A percentile compares a stretch with the other conserved stretches of the same genome.
Conservation (phyloP, 2,329 filamentous ascomycete species). For the Salinomyces thailandicus region DNA sequence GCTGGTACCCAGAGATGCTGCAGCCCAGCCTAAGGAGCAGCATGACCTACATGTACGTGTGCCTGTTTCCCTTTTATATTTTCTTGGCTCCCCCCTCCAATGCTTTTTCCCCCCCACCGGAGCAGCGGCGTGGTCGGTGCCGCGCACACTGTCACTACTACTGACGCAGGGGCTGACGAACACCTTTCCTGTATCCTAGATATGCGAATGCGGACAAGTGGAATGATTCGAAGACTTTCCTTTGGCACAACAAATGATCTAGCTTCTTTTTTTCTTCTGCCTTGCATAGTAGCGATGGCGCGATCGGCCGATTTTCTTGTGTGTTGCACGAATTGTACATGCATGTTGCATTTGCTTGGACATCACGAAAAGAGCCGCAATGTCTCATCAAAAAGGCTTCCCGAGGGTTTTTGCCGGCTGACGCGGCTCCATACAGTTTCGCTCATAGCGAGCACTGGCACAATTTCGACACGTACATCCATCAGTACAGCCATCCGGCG, state of each 20-base stretch:
- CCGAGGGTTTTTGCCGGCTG: slow-evolving; percentile 1
- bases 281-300: slow-evolving; percentile 5
- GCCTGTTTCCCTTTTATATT: slow-evolving; percentile 7
- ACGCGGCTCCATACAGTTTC: slow-evolving; percentile 7
- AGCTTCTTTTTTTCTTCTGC: too few relatives aligned
- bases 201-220: slow-evolving; percentile 77
- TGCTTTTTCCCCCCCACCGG: not conserved
- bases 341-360: slow-evolving; percentile 2
- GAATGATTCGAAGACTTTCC: slow-evolving; percentile 72
- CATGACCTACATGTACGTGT: slow-evolving; percentile 90
- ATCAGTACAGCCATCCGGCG: slow-evolving; percentile 7
- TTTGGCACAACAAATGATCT: slow-evolving; percentile 63
- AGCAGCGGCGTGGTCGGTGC: not conserved
- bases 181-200: slow-evolving; percentile 30
- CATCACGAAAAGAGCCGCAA: not conserved
- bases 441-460: slow-evolving; percentile 11
- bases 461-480: slow-evolving; percentile 6
- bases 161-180: slow-evolving; percentile 23
- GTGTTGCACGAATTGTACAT: slow-evolving; percentile 5
- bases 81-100: slow-evolving; percentile 6
- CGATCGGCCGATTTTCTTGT: not conserved
- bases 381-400: not conserved
- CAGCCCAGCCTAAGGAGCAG: slow-evolving; percentile 85
- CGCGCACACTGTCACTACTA: too few relatives aligned
- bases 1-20: slow-evolving; percentile 80